Percentiles rank a stretch among this genome's conserved stretches.
Conservation (phyloP, 257 asterid genomes). For the Petunia secreta region DNA sequence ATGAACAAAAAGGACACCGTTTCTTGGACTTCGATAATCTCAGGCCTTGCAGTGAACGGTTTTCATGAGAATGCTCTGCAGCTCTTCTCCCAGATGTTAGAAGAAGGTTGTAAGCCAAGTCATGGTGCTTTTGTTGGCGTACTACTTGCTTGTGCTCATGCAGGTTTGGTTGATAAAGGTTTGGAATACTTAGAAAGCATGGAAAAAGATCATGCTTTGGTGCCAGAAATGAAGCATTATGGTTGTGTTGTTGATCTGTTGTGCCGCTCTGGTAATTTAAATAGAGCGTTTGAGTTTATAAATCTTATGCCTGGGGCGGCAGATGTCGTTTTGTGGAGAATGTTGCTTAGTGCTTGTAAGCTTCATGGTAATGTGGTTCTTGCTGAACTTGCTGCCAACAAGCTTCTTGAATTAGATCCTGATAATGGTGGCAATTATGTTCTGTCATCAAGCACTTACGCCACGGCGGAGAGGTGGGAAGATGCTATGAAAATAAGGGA, state of each 20-base stretch:
- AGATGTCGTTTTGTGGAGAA: constrained; percentile 46
- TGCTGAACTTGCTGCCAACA: constrained; percentile 40
- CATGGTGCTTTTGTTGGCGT: constrained; percentile 46
- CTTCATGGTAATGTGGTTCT: constrained; percentile 36
- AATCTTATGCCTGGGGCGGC: constrained; percentile 36
- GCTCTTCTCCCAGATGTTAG: constrained; percentile 43
- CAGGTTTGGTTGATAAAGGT: constrained; percentile 43
- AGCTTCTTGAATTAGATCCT: constrained; percentile 46
- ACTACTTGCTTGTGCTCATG: constrained; percentile 43
- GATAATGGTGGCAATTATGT: constrained; percentile 38
- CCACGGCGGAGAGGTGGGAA: constrained; percentile 46
- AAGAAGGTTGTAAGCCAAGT: constrained; percentile 36
- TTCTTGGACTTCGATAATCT: constrained; percentile 48
- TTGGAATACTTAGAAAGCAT: constrained; percentile 40
- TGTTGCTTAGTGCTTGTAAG: constrained; percentile 42
- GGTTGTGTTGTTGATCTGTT: constrained; percentile 48
- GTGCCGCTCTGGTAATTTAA: constrained; percentile 43
- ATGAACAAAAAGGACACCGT: constrained; percentile 44
- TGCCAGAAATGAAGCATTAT: constrained; percentile 48
- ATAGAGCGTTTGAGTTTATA: constrained; percentile 42
- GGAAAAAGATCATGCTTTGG: constrained; percentile 36
- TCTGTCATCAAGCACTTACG: constrained; percentile 37
- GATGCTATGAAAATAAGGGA: constrained; percentile 39
- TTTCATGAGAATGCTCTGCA: constrained; percentile 31
- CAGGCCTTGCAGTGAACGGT: constrained; percentile 47